Percentiles rank a stretch among this genome's conserved stretches.
phyloP scores from a whole-genome alignment of 2,329 filamentous ascomycete genomes.

The Aspergillus arachidicola region DNA sequence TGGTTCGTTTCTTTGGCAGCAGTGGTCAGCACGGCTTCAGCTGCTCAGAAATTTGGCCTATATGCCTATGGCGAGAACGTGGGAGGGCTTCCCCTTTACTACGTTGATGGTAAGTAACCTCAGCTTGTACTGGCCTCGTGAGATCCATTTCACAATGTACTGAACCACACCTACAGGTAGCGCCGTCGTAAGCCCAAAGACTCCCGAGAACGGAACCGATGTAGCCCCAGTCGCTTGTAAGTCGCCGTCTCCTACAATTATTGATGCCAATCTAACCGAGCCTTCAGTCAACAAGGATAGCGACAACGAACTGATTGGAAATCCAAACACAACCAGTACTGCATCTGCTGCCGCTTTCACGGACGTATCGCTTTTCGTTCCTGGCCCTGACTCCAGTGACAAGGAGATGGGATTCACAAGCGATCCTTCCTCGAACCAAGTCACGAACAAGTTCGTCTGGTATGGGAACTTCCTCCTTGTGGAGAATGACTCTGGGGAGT shows the following conservation, averaged over 20 bases:
- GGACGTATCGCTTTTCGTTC: constrained; percentile 12
- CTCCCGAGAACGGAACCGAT: background rate
- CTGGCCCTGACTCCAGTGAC: constrained; percentile 8
- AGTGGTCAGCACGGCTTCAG: background rate
- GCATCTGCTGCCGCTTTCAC: background rate
- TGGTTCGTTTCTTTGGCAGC: background rate
- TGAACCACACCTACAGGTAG: background rate
- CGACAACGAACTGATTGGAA: constrained; percentile 10
- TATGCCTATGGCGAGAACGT: constrained; percentile 18
- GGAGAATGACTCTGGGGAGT: constrained; percentile 12
- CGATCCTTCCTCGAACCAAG: constrained; percentile 4
- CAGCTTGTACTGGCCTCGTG: no score
- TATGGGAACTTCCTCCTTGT: constrained; percentile 18
- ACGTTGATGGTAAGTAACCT: constrained; percentile 11
- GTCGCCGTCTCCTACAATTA: background rate
- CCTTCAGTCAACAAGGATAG: background rate
- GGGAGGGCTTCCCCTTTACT: constrained; percentile 15
- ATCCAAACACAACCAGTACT: constrained; percentile 9
- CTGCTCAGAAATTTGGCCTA: constrained; percentile 3
- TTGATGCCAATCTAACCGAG: background rate
- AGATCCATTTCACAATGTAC: background rate
- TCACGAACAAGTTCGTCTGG: constrained; percentile 17
- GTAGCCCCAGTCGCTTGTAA: background rate
- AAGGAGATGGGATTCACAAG: constrained; percentile 12
- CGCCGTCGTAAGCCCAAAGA: background rate